Conservation (phyloP, 2,329 filamentous ascomycete genomes). For the Cryoendolithus antarcticus region DNA sequence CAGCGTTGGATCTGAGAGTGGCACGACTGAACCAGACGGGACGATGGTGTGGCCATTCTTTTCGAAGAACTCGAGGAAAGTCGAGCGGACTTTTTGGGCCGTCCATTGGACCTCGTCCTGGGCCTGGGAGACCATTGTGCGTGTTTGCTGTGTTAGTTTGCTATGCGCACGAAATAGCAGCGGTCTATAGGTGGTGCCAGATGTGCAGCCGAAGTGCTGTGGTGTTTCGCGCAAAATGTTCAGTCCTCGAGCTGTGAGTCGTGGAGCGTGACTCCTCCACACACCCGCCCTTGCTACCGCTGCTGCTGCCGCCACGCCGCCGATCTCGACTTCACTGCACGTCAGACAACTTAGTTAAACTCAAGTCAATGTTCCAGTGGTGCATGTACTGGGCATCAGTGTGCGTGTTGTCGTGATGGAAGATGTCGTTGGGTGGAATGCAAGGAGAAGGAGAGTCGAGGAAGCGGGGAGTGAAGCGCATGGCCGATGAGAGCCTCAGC, state of each 20-base stretch:
- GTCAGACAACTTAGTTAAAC: too few relatives aligned
- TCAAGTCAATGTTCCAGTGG: too few relatives aligned
- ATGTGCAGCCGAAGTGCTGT: too few relatives aligned
- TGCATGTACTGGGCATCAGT: too few relatives aligned
- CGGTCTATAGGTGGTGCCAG: too few relatives aligned
- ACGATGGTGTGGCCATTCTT: slow-evolving; percentile 86
- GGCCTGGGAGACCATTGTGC: slow-evolving; percentile 29
- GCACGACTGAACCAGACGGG: slow-evolving; percentile 90
- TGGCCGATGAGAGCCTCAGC: slow-evolving; percentile 37
- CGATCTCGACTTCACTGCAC: too few relatives aligned
- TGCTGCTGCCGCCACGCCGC: too few relatives aligned
- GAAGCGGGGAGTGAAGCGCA: slow-evolving; percentile 39
- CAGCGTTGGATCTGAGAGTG: slow-evolving; percentile 87
- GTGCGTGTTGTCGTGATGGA: neutral
- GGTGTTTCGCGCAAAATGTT: too few relatives aligned
- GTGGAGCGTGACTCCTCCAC: too few relatives aligned
- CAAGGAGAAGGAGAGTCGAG: slow-evolving; percentile 4
- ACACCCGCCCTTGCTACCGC: neutral
- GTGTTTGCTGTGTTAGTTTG: slow-evolving; percentile 3
- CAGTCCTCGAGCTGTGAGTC: too few relatives aligned
- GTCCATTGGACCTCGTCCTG: slow-evolving; percentile 51
- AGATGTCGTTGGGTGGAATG: slow-evolving; percentile 8
- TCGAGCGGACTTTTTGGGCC: slow-evolving; percentile 69
- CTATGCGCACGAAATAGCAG: neutral
- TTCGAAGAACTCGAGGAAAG: slow-evolving; percentile 86